Evolutionary conservation across 1,284 basidiomycete genomes (phyloP).

Genomic region (Irpex sp.): DNA sequence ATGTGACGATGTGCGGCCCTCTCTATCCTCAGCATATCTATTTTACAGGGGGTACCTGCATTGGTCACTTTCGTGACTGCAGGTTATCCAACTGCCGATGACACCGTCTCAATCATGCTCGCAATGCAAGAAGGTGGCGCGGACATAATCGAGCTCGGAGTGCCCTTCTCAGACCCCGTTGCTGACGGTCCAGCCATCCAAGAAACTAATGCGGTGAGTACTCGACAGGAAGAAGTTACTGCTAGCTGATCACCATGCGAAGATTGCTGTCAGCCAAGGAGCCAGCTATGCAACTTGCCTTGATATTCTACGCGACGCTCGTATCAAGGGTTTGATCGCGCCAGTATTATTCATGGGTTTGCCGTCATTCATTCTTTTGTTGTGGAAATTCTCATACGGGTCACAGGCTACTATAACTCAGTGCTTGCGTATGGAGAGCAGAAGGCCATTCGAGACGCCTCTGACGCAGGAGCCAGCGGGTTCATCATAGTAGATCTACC

Average conservation of each 20-base stretch:
- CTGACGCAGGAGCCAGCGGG: conserved; percentile 89
- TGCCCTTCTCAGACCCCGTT: conserved; percentile 96
- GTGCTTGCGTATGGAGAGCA: conserved; percentile 94
- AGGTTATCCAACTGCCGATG: conserved; percentile 76
- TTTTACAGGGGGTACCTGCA: conserved; percentile 59
- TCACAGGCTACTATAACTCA: conserved; percentile 92
- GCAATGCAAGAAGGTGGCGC: conserved; percentile 91
- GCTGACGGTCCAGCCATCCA: conserved; percentile 94
- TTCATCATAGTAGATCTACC: conserved; percentile 98
- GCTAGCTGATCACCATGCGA: not conserved
- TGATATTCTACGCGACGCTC: conserved; percentile 77
- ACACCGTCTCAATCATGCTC: conserved; percentile 86
- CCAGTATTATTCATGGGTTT: conserved; percentile 94
- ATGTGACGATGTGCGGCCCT: not conserved
- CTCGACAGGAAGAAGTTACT: no score
- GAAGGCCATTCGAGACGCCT: conserved; percentile 86
- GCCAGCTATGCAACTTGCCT: conserved; percentile 79
- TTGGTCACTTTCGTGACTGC: conserved; percentile 91
- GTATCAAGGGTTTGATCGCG: conserved; percentile 75
- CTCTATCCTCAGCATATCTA: not conserved
- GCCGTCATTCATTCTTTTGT: conserved; percentile 17
- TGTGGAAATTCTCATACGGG: not conserved
- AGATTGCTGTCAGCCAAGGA: conserved; percentile 82
- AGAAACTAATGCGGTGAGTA: conserved; percentile 79
- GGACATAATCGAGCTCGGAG: conserved; percentile 94